Evolutionary conservation across 306 rosid species (phyloP), one percentile per base, ranked within the genome.

Genomic region (Cucurbita argyrosperma): DNA sequence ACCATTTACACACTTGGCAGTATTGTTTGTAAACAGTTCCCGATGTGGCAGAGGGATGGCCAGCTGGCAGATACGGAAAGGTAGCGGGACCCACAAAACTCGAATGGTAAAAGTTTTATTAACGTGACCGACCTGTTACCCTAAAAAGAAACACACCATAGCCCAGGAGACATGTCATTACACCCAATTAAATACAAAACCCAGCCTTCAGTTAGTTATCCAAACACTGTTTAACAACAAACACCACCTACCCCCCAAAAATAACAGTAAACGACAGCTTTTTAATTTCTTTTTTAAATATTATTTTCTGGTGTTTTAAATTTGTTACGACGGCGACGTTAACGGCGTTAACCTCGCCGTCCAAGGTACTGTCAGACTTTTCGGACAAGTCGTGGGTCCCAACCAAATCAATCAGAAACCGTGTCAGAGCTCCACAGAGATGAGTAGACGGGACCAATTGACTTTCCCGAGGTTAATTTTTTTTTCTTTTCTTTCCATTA

Each of bases 381-480:
- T 39, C 11, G 63, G 76, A 54, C 65, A 18, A 16, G 0, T 1
- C 2, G 49, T 57, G 76, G 76, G 76, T 4, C 52, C 76, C 66
- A 23, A 23, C 12, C 16, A 18, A 72, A 38, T 72, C 65, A 72
- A 53, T 43, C 64, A 55, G 64, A 1, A 14, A 19, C 8, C 39
- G 3, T 23, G 73, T 46, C 56, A 67, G 35, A 30, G 35, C 35
- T 30, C 35, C 35, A 30, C 35, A 30, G 55, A 37, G n/a, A 26
- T 39, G 76, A 72, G 15, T 38, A 40, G 76, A 72, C 76, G 52
- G 19, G 76, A 55, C 76, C 70, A 55, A 18, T 18, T 72, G 40
- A 55, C 52, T 8, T 72, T 72, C 65, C 76, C 76, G 50, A 72
- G 18, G 64, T 39, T 21, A 55, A 38, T 53, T 52, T 8, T 5